phyloP scores from a whole-genome alignment of 495 filamentous ascomycete species.

The Glutinoglossum americanum region DNA sequence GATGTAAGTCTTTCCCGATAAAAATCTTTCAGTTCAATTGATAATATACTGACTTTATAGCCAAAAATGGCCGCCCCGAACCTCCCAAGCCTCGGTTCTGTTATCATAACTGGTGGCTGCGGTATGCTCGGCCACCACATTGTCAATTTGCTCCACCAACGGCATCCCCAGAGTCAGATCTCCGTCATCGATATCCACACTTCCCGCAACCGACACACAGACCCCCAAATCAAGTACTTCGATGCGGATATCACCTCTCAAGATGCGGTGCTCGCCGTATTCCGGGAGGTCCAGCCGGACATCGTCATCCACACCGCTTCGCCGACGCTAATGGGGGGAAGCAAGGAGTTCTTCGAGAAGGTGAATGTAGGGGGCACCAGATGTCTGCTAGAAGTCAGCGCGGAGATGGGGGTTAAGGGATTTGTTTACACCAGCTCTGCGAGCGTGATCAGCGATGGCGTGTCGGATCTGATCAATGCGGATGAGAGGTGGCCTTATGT shows the following conservation, averaged over 20 bases:
- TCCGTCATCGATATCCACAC: conserved; percentile 77
- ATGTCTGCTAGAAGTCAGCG: conserved; percentile 53
- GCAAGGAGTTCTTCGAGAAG: conserved; percentile 42
- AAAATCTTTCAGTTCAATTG: neutral
- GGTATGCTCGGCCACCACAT: conserved; percentile 33
- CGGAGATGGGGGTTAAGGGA: conserved; percentile 48
- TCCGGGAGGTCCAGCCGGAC: conserved; percentile 53
- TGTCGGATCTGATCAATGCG: conserved; percentile 65
- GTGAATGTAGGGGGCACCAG: conserved; percentile 88
- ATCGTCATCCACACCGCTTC: conserved; percentile 85
- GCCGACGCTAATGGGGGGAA: conserved; percentile 8
- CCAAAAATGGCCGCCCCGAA: neutral
- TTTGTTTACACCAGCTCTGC: conserved; percentile 91
- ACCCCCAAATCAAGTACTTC: conserved; percentile 53
- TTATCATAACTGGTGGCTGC: conserved; percentile 30
- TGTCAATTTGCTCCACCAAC: conserved; percentile 21
- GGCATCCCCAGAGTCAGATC: conserved; percentile 31
- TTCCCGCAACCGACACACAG: conserved; percentile 37
- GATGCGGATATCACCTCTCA: conserved; percentile 72
- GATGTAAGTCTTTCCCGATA: neutral
- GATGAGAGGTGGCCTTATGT: conserved; percentile 75
- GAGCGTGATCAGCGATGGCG: conserved; percentile 65
- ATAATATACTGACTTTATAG: neutral
- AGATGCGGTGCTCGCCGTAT: conserved; percentile 37
- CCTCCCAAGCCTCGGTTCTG: conserved; percentile 14